Base-by-base conservation (phyloP, 805 yeast species). In the Sugiyamaella smithiae region DNA sequence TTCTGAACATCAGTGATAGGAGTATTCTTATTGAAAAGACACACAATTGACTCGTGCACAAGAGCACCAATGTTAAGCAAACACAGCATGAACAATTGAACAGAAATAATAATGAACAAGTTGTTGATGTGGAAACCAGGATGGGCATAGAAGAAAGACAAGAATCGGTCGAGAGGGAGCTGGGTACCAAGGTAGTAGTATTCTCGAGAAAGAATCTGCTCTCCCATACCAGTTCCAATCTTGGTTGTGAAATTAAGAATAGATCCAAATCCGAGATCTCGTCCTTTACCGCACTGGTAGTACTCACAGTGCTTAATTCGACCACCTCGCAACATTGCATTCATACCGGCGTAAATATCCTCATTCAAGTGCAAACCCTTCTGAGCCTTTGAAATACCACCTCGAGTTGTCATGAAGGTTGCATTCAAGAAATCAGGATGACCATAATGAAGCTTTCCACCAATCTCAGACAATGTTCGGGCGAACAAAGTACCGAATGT, bases 221-320 rank as follows among this genome's bases (percentile, higher is more conserved):
- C 98, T 6, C 98, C 98, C 98, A 91, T 91, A 44, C 98, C 98
- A 37, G 96, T 93, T 2, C 98, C 98, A 63, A 91, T 90, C 69
- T 91, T 91, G 1, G 96, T 85, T 0, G 97, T 91, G 71, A 91
- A 91, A 63, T 90, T 91, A 57, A 91, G 72, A 56, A 91, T 89
- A 0, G 97, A 87, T 1, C 89, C 85, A 68, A 91, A 91, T 2
- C 98, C 98, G 48, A 91, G 70, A 70, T 91, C 98, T 65, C 98
- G 76, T 0, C 98, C 98, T 65, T 91, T 91, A 26, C 98, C 98
- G 68, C 98, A 91, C 66, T 91, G 98, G 67, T 82, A 89, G 67
- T 85, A 91, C 62, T 91, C 98, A 67, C 96, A 86, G 66, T 91
- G 98, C 69, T 90, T 90, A 53, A 90, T 90, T 57, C 91, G 75